Conservation (phyloP, 2,329 filamentous ascomycete species). For the Botrytis hyacinthi region DNA sequence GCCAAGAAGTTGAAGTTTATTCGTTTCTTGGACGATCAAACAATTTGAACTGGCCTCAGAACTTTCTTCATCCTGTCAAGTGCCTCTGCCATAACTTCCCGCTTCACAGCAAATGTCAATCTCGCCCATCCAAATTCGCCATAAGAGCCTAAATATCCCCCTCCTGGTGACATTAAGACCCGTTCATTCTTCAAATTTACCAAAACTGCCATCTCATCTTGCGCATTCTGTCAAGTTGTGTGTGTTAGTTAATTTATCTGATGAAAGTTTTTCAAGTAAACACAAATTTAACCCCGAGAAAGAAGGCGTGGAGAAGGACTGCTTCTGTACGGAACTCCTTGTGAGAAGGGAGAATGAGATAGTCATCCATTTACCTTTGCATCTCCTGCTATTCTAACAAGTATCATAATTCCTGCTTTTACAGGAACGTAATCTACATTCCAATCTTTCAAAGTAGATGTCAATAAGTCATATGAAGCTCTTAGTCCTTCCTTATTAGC, state of each 20-base stretch:
- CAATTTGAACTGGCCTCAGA: background rate
- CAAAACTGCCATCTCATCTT: background rate
- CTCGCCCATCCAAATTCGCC: background rate
- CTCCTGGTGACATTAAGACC: background rate
- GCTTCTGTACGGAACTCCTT: background rate
- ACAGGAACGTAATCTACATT: background rate
- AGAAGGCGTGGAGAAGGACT: background rate
- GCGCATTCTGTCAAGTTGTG: background rate
- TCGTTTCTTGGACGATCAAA: no score
- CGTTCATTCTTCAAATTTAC: background rate
- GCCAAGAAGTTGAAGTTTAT: background rate
- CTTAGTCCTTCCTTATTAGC: background rate
- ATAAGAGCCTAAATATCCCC: background rate
- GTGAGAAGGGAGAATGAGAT: background rate
- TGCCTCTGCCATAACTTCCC: background rate
- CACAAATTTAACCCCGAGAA: rapidly evolving
- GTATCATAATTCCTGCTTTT: background rate
- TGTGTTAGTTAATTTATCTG: background rate
- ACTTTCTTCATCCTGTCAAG: background rate
- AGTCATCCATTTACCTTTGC: background rate
- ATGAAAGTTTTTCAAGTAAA: background rate
- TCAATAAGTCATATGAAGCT: background rate
- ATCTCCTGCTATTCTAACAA: background rate
- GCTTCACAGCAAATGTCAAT: background rate
- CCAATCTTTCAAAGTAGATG: background rate